Evolutionary conservation across 148 eudicot species (phyloP).

Genomic region (Drosera capensis): DNA sequence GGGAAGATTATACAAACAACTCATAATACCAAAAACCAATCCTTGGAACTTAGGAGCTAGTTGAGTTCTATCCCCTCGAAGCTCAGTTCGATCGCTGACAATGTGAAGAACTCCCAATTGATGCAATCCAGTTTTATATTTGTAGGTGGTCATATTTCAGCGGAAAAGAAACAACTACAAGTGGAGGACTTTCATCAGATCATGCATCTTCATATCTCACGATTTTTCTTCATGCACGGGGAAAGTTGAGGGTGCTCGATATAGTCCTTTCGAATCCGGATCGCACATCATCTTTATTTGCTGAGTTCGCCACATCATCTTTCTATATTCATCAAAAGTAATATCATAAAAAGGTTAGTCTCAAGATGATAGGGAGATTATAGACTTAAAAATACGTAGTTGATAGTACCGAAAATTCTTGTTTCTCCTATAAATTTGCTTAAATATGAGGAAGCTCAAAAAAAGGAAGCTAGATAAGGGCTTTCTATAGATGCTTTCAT

Average conservation of each 20-base stretch:
- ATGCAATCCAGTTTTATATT: too few species aligned
- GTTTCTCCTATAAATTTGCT: not conserved
- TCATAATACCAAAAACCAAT: too few species aligned
- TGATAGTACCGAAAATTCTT: not conserved
- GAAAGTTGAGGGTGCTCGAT: conserved; percentile 13
- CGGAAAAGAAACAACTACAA: too few species aligned
- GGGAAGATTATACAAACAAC: too few species aligned
- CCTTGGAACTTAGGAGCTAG: too few species aligned
- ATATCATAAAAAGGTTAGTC: conserved; percentile 3
- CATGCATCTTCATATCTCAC: not conserved
- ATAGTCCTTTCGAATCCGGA: conserved; percentile 5
- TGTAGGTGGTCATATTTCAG: not conserved
- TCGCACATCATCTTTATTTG: conserved; percentile 8
- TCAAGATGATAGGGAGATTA: too few species aligned
- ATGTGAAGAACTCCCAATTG: too few species aligned
- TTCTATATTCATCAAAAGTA: conserved; percentile 13
- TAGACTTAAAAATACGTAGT: too few species aligned
- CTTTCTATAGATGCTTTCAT: conserved; percentile 12
- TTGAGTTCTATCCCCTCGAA: too few species aligned
- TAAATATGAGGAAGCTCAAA: too few species aligned
- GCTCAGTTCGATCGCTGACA: too few species aligned
- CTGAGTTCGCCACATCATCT: conserved; percentile 14
- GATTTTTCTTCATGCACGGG: conserved; percentile 18
- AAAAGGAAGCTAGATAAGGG: conserved; percentile 6
- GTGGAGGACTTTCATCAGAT: too few species aligned